These are phyloP conservation scores for Extremus antarcticus DNA, from an alignment of 495 filamentous ascomycete genomes.

Conservation along the genomic window DNA sequence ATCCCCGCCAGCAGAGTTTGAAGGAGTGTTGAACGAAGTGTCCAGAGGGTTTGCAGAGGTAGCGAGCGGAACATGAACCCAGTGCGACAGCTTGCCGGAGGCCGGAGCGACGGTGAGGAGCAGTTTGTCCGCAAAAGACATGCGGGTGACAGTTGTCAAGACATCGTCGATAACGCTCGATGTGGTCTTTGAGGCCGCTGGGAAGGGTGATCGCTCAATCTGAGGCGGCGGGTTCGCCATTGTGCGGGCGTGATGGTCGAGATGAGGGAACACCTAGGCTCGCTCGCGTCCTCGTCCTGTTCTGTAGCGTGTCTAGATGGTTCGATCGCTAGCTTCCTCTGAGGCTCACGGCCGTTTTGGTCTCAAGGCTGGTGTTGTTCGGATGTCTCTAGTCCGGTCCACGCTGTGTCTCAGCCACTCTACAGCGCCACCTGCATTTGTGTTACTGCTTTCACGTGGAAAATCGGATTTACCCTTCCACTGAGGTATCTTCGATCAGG, in stretches of 20 bases:
- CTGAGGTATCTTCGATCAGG: too few species aligned
- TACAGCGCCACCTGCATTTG: not conserved
- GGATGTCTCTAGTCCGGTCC: not conserved
- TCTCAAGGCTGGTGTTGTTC: too few species aligned
- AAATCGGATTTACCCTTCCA: too few species aligned
- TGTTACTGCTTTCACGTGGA: too few species aligned
- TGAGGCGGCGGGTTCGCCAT: not conserved
- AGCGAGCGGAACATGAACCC: slow-evolving; percentile 86
- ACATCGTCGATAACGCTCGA: slow-evolving; percentile 53
- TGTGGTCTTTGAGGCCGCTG: slow-evolving; percentile 59
- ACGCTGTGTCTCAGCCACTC: not conserved
- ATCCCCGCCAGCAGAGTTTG: slow-evolving; percentile 37
- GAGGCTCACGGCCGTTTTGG: not conserved
- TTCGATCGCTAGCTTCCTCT: too few species aligned
- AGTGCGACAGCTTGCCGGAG: slow-evolving; percentile 75
- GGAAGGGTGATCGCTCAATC: slow-evolving; percentile 44
- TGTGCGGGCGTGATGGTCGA: too few species aligned
- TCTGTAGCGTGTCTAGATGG: too few species aligned
- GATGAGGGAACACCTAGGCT: too few species aligned
- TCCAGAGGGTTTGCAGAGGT: slow-evolving; percentile 43
- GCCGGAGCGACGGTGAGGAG: slow-evolving; percentile 63
- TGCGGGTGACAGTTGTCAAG: slow-evolving; percentile 56
- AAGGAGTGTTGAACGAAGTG: slow-evolving; percentile 31
- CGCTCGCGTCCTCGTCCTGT: too few species aligned
- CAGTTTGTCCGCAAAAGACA: slow-evolving; percentile 84